Evolutionary conservation across 305 asterid genomes (phyloP), one percentile per base, ranked within the genome.

Genomic region (Rubia balearica): DNA sequence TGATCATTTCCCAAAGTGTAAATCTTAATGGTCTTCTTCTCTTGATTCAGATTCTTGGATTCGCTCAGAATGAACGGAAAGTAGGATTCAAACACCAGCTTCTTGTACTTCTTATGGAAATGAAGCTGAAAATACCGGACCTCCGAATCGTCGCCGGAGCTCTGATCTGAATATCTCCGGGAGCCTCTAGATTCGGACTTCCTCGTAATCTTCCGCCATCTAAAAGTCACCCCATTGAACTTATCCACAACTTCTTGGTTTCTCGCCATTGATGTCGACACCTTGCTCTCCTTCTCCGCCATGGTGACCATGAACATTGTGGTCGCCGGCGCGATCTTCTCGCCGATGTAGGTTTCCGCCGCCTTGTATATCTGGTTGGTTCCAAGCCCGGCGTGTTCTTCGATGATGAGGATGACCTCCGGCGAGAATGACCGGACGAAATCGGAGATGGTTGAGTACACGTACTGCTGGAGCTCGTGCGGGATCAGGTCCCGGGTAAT

Each of bases 401-500:
- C 83, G 14, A 85, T 73, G 43, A 83, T 68, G 77, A 81, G 51
- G 8, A 78, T 78, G 3, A 79, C 71, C 19, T 83, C 82, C 8
- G 75, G 73, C 1, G 86, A 82, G 30, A 74, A 78, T 21, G 82
- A 76, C 45, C 40, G 69, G 74, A 82, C 78, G 19, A 84, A 68
- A 16, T 59, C 65, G 4, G 13, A 73, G 67, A 84, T 64, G 63
- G 65, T 78, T 14, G 8, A 65, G 71, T 65, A 65, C 12, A 76
- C 46, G 30, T 80, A 82, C 1, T 80, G 76, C 41, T 73, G 83
- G 57, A 82, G 76, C 40, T 84, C 85, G n/a, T 73, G 49, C 0
- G 86, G 89, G 53, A 84, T 59, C 1, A 82, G 68, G n/a, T 82
- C 86, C 1, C 86, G 79, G 40, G 83, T 55, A 7, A 84, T 69